Evolutionary conservation across 73 alveolate species (phyloP).

Genomic region (Durusdinium trenchii): DNA sequence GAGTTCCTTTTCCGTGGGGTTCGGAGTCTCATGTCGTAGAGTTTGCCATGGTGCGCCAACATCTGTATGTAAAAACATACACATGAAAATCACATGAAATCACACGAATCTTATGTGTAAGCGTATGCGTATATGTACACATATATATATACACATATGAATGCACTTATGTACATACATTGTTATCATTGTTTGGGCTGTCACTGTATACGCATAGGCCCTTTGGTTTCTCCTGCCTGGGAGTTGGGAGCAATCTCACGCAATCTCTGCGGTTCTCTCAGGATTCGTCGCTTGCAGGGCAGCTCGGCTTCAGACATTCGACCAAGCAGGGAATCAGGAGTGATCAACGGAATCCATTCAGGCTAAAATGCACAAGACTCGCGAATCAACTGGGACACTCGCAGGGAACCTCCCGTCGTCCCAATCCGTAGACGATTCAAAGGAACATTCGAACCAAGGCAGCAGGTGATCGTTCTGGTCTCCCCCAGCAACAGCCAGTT

Average conservation of each 20-base stretch:
- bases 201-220: neutral
- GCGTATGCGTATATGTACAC: neutral
- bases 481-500: too few species aligned
- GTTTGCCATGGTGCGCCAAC: neutral
- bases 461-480: too few species aligned
- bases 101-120: neutral
- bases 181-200: neutral
- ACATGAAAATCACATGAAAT: neutral
- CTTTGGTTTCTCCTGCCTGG: neutral
- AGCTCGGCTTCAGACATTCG: neutral
- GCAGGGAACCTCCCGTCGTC: too few species aligned
- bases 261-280: neutral
- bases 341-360: too few species aligned
- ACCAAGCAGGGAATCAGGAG: too few species aligned
- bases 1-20: too few species aligned
- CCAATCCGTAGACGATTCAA: too few species aligned
- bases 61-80: neutral
- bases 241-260: neutral
- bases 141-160: too few species aligned
- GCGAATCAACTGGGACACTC: too few species aligned
- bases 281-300: constrained; percentile 63
- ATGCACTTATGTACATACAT: neutral
- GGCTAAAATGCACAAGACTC: too few species aligned
- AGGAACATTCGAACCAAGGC: too few species aligned
- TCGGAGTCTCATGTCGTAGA: neutral